Evolutionary conservation across 305 asterid genomes (phyloP).

Genomic region (Fraxinus latifolia): DNA sequence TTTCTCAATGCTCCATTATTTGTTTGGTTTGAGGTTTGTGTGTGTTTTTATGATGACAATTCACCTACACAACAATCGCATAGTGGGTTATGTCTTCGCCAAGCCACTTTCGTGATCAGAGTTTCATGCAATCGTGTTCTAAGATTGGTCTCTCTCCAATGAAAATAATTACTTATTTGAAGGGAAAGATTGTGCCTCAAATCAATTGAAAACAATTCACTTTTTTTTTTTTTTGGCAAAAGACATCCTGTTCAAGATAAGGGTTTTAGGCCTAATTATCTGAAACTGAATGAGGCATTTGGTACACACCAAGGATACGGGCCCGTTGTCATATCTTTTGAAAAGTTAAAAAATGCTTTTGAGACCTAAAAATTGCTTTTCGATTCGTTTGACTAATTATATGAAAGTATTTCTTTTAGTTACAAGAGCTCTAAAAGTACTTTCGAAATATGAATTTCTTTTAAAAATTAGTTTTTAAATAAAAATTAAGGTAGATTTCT

Average conservation of each 20-base stretch:
- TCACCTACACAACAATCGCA: background rate
- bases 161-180: background rate
- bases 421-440: no score
- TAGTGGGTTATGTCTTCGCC: background rate
- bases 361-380: no score
- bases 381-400: no score
- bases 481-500: no score
- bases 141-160: background rate
- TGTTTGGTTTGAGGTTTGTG: background rate
- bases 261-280: background rate
- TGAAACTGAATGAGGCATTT: background rate
- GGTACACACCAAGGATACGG: no score
- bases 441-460: no score
- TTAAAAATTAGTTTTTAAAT: no score
- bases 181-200: background rate
- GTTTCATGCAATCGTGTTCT: background rate
- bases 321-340: no score
- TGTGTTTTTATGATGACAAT: background rate
- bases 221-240: conserved; percentile 29
- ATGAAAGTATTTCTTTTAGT: no score
- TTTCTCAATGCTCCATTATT: background rate
- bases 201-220: background rate
- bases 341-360: no score
- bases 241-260: background rate
- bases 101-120: background rate